Percentiles rank a stretch among this genome's conserved stretches.
These are phyloP conservation scores for Suhomyces sp. DNA, from an alignment of 805 yeast species.

Conservation along the genomic window DNA sequence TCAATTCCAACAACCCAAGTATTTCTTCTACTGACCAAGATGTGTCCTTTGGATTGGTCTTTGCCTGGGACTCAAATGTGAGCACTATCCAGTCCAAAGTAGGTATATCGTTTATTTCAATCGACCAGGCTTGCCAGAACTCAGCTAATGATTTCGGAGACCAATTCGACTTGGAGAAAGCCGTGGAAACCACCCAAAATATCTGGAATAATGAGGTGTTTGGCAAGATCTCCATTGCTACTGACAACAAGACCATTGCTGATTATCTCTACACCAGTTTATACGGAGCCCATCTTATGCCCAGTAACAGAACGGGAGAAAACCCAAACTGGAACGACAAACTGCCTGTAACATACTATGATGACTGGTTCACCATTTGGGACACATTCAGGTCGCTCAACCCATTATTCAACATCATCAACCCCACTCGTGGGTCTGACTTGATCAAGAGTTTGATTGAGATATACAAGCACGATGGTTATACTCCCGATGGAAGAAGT, in stretches of 20 bases:
- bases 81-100: constrained; percentile 16
- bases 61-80: constrained; percentile 15
- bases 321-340: constrained; percentile 23
- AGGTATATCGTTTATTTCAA: constrained; percentile 30
- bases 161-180: constrained; percentile 13
- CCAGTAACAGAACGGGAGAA: constrained; percentile 34
- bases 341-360: constrained; percentile 22
- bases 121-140: constrained; percentile 28
- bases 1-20: neutral
- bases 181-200: constrained; percentile 14
- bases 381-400: constrained; percentile 36
- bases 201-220: constrained; percentile 25
- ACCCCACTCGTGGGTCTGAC: constrained; percentile 26
- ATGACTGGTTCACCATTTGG: constrained; percentile 40
- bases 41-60: constrained; percentile 24
- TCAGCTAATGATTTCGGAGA: constrained; percentile 16
- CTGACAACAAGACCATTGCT: constrained; percentile 12
- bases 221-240: constrained; percentile 18
- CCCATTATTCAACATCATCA: constrained; percentile 30
- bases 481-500: constrained; percentile 36
- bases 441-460: constrained; percentile 27
- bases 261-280: constrained; percentile 22
- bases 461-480: constrained; percentile 32
- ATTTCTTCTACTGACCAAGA: constrained; percentile 11
- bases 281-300: constrained; percentile 30